Percentiles rank a stretch among this genome's conserved stretches.
These are phyloP conservation scores for Abrus precatorius DNA, from an alignment of 306 rosid genomes.

Conservation along the genomic window DNA sequence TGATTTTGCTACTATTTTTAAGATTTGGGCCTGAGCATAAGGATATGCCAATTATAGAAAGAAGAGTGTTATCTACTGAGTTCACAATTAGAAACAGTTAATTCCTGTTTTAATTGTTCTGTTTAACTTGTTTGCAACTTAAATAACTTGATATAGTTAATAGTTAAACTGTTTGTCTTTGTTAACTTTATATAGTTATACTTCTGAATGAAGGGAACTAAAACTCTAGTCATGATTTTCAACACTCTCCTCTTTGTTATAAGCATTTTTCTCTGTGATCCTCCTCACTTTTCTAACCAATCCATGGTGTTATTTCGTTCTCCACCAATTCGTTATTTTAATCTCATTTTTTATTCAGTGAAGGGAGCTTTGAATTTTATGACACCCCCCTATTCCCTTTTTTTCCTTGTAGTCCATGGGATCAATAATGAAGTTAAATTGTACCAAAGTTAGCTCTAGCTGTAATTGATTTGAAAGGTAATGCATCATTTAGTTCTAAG, in stretches of 20 bases:
- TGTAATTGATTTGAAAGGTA: neutral
- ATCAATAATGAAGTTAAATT: neutral
- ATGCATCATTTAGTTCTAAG: neutral
- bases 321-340: constrained; percentile 13
- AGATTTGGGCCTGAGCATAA: neutral
- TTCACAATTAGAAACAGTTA: neutral
- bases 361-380: constrained; percentile 1
- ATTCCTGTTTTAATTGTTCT: neutral
- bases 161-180: neutral
- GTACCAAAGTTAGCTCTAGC: neutral
- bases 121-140: constrained; percentile 2
- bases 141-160: neutral
- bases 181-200: neutral
- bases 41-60: constrained; percentile 41
- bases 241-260: constrained; percentile 9
- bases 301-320: neutral
- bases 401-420: neutral
- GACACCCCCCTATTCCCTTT: neutral
- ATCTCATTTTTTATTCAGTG: neutral
- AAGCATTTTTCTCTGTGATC: neutral
- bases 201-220: constrained; percentile 26
- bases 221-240: constrained; percentile 7
- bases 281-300: neutral
- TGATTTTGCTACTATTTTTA: constrained; percentile 14
- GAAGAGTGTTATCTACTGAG: constrained; percentile 2